Conservation (phyloP, 768 basidiomycete species). For the Pisolithus marmoratus region DNA sequence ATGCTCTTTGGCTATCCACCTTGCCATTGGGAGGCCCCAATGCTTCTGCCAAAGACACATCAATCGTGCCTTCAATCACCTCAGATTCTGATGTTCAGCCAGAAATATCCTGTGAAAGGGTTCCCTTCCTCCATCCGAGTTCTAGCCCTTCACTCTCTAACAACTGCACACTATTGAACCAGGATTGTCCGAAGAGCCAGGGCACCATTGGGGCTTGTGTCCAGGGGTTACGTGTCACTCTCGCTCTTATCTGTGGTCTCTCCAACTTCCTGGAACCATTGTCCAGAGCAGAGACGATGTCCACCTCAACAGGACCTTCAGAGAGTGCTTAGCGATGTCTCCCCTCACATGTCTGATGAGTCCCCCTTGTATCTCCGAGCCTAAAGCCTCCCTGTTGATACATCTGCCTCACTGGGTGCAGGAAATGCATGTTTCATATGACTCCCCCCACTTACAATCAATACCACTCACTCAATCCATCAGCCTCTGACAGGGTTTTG, state of each 20-base stretch:
- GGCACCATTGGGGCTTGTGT: slow-evolving; percentile 13
- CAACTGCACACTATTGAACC: slow-evolving; percentile 15
- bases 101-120: slow-evolving; percentile 15
- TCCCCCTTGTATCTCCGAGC: slow-evolving; percentile 28
- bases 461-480: slow-evolving; percentile 56
- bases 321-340: slow-evolving; percentile 22
- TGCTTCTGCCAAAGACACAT: slow-evolving; percentile 21
- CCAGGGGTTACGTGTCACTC: slow-evolving; percentile 16
- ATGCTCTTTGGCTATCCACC: slow-evolving; percentile 32
- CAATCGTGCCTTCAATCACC: slow-evolving; percentile 20
- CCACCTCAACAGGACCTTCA: slow-evolving; percentile 40
- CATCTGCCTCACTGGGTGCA: slow-evolving; percentile 49
- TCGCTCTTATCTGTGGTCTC: slow-evolving; percentile 27
- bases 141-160: slow-evolving; percentile 23
- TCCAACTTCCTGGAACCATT: slow-evolving; percentile 24
- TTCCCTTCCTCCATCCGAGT: slow-evolving; percentile 38
- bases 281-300: slow-evolving; percentile 32
- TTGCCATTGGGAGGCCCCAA: slow-evolving; percentile 16
- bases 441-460: slow-evolving; percentile 67
- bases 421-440: slow-evolving; percentile 65
- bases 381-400: slow-evolving; percentile 36
- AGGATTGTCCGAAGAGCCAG: slow-evolving; percentile 11
- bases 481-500: slow-evolving; percentile 51
- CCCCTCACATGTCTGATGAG: slow-evolving; percentile 27
- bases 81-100: slow-evolving; percentile 17